A percentile compares a stretch with the other conserved stretches of the same genome.
Conservation (phyloP, 179 eudicot genomes). For the Spergularia azorica region DNA sequence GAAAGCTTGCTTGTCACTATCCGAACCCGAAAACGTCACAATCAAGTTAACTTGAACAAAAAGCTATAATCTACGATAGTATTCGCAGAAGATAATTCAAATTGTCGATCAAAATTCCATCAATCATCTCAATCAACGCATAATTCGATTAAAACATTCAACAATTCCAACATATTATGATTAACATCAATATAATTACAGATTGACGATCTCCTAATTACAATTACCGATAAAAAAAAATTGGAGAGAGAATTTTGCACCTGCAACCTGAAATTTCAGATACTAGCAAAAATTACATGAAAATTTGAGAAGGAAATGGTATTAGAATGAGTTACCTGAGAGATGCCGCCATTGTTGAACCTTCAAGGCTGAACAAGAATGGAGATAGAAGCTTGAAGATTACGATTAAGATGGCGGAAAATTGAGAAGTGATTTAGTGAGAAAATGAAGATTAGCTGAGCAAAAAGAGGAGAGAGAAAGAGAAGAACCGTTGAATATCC, state of each 20-base stretch:
- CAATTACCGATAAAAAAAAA: not conserved
- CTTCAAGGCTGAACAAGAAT: constrained; percentile 4
- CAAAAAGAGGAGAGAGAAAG: not conserved
- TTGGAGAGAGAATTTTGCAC: no score
- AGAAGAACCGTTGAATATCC: not conserved
- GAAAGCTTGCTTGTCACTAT: constrained; percentile 1
- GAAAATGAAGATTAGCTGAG: not conserved
- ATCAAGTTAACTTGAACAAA: not conserved
- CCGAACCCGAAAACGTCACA: not conserved
- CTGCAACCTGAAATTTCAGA: no score
- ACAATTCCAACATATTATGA: not conserved
- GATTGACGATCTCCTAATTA: not conserved
- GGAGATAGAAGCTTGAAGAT: not conserved
- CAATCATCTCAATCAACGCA: constrained; percentile 11
- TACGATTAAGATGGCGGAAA: not conserved
- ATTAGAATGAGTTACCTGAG: not conserved
- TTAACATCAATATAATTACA: not conserved
- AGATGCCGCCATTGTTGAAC: constrained; percentile 17
- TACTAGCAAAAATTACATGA: not conserved
- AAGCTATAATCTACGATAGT: not conserved
- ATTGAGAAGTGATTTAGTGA: not conserved
- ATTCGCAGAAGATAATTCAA: not conserved
- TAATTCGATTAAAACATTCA: not conserved
- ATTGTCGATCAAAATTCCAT: constrained; percentile 14
- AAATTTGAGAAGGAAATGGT: not conserved